These are phyloP conservation scores for Ensete glaucum DNA, from an alignment of 176 grass and related monocot genomes.

Conservation along the genomic window DNA sequence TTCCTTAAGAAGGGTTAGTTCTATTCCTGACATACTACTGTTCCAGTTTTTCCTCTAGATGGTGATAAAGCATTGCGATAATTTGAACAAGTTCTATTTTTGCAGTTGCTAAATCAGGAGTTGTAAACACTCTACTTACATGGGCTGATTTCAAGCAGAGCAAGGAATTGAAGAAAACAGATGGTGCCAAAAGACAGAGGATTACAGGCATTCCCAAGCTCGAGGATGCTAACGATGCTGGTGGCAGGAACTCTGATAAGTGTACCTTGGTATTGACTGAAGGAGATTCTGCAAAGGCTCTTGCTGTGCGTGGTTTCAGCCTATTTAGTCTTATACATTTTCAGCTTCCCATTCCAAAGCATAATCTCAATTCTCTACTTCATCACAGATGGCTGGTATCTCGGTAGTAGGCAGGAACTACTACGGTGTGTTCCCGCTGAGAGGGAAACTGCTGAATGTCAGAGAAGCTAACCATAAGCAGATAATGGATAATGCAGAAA, in stretches of 20 bases:
- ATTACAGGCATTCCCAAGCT: constrained; percentile 70
- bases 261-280: constrained; percentile 93
- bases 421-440: constrained; percentile 88
- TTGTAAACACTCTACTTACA: constrained; percentile 56
- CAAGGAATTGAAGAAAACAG: constrained; percentile 91
- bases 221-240: constrained; percentile 93
- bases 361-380: neutral
- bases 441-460: constrained; percentile 83
- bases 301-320: constrained; percentile 48
- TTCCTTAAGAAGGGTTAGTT: constrained; percentile 67
- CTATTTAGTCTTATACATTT: neutral
- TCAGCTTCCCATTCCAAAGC: neutral
- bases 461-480: constrained; percentile 81
- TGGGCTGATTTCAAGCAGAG: constrained; percentile 88
- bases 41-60: neutral
- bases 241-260: constrained; percentile 51
- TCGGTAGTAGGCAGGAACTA: constrained; percentile 53
- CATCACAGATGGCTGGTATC: constrained; percentile 67
- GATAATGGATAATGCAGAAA: constrained; percentile 76
- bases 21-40: neutral
- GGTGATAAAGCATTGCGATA: too few relatives aligned
- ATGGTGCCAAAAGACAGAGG: constrained; percentile 63
- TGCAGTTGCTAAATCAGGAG: constrained; percentile 52
- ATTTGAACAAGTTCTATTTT: neutral
- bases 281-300: constrained; percentile 95